Evolutionary conservation across 768 basidiomycete genomes (phyloP).

Genomic region (Leccinum boreale): DNA sequence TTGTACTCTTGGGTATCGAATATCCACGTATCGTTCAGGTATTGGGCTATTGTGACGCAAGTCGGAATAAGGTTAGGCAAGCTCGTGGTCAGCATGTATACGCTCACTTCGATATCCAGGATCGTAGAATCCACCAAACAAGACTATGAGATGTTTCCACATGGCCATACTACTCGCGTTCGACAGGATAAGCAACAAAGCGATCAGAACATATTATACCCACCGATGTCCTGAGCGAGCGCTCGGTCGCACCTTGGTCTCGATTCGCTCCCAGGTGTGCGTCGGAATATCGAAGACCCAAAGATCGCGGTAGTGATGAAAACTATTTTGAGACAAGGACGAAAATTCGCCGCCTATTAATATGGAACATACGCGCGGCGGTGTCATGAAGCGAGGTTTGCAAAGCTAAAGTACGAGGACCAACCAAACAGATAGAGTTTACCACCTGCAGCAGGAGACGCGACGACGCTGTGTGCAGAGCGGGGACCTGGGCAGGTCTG

Average conservation of each 20-base stretch:
- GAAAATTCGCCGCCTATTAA: constrained; percentile 78
- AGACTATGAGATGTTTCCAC: constrained; percentile 83
- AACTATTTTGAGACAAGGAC: constrained; percentile 74
- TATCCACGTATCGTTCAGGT: constrained; percentile 80
- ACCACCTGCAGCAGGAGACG: constrained; percentile 74
- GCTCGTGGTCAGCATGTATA: too few species aligned
- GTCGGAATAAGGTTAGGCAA: not conserved
- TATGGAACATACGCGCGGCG: not conserved
- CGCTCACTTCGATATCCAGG: constrained; percentile 71
- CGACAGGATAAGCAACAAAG: not conserved
- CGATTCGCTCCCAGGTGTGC: constrained; percentile 84
- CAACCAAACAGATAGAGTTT: constrained; percentile 81
- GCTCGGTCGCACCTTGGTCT: constrained; percentile 76
- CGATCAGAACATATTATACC: not conserved
- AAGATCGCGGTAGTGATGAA: constrained; percentile 88
- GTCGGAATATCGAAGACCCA: constrained; percentile 82
- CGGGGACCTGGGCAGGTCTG: constrained; percentile 85
- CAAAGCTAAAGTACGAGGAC: not conserved
- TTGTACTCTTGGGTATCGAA: constrained; percentile 85
- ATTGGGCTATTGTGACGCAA: constrained; percentile 51
- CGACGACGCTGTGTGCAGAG: constrained; percentile 80
- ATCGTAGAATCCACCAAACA: constrained; percentile 92
- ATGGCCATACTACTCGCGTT: constrained; percentile 64
- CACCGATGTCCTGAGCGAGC: constrained; percentile 83
- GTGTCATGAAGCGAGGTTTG: not conserved